Base-by-base conservation (phyloP, 2,329 filamentous ascomycete genomes). In the Alternaria ventricosa region DNA sequence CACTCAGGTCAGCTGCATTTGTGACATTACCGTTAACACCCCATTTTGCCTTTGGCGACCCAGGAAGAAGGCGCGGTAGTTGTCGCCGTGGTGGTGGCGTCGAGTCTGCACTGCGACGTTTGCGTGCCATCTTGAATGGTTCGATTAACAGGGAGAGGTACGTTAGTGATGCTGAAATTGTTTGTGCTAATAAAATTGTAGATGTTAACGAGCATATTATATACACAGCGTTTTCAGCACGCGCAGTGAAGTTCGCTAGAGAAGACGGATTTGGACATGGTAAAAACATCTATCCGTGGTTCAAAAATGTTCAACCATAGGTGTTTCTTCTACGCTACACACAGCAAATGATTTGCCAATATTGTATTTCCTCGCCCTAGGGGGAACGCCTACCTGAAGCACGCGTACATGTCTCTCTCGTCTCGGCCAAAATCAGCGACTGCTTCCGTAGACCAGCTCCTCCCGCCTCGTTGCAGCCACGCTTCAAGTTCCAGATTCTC, bases 241-340 rank as follows among this genome's bases (percentile, higher is more conserved):
- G n/a, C n/a, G 36, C 15, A 41, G 36, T 41, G n/a, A 41, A 41
- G 36, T 41, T 41, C n/a, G 36, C 36, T 10, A 36, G 7, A 36
- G 0, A n/a, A 5, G 1, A 36, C 33, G 4, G 0, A 5, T 5
- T 41, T 0, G 8, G 8, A 41, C 36, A 18, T 41, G n/a, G 36
- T 41, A 18, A 41, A 1, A 41, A 6, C 5, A 11, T 18, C 49
- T 12, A 23, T 53, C 49, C 30, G 30, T 53, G 49, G 49, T 15
- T 53, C 22, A 4, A 53, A 13, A 20, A 13, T 4, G 20, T 36
- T 36, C 3, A 41, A 51, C 49, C 20, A 53, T 25, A 53, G 49
- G 30, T 11, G n/a, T 23, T 22, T 7, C n/a, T 18, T 18, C 9
- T 41, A 11, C 36, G n/a, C 36, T 41, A 41, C 36, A 41, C 36